A percentile compares a stretch with the other conserved stretches of the same genome.
These are phyloP conservation scores for Microcyclospora pomicola DNA, from an alignment of 2,329 filamentous ascomycete species.

Conservation along the genomic window DNA sequence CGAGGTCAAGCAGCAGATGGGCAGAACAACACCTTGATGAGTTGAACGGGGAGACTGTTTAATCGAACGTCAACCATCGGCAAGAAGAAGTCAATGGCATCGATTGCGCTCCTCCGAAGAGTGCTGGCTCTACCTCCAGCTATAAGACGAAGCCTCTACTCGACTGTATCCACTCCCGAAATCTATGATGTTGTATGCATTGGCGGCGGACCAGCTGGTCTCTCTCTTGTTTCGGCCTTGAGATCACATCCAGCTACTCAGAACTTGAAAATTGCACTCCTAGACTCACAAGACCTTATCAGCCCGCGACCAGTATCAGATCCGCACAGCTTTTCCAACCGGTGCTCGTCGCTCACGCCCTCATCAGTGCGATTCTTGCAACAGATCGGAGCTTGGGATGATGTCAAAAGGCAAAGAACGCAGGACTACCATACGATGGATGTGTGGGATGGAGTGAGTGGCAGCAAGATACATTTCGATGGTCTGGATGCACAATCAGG, in stretches of 20 bases:
- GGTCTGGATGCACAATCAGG: slow-evolving; percentile 10
- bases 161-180: slow-evolving; percentile 34
- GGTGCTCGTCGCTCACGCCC: slow-evolving; percentile 88
- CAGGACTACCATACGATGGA: slow-evolving; percentile 94
- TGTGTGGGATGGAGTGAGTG: slow-evolving; percentile 91
- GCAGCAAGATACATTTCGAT: slow-evolving; percentile 69
- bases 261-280: slow-evolving; percentile 67
- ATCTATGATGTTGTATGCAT: slow-evolving; percentile 91
- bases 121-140: slow-evolving; percentile 17
- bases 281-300: slow-evolving; percentile 76
- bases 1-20: no score
- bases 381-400: slow-evolving; percentile 70
- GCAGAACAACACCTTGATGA: no score
- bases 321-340: slow-evolving; percentile 69
- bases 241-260: slow-evolving; percentile 36
- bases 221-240: slow-evolving; percentile 49
- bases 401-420: slow-evolving; percentile 58
- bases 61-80: no score
- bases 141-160: slow-evolving; percentile 15
- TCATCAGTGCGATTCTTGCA: slow-evolving; percentile 68
- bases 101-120: slow-evolving; percentile 1
- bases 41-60: no score
- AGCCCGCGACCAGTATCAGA: slow-evolving; percentile 55
- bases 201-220: slow-evolving; percentile 74
- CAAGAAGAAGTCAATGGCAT: slow-evolving; percentile 2